Evolutionary conservation across 306 rosid genomes (phyloP), one percentile per base, ranked within the genome.

Genomic region (Lupinus albus): DNA sequence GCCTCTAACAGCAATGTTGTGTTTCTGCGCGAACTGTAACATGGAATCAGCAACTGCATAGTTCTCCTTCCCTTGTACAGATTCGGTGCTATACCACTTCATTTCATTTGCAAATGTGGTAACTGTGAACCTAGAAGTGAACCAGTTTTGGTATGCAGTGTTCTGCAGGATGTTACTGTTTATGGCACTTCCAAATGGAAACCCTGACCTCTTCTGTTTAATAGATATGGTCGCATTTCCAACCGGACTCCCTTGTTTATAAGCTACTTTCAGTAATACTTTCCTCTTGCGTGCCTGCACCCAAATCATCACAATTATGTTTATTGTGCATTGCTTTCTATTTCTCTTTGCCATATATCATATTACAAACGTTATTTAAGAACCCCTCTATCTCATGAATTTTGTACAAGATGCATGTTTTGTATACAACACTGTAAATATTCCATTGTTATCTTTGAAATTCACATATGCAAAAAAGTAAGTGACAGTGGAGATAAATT

Each of bases 81-180:
- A 3, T 56, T 91, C 97, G 0, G 54, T 91, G 73, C 65, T 70
- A 72, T 88, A 83, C 97, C 96, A 91, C 41, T 91, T 91, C 97
- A 91, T 88, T 74, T 88, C 97, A 8, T 91, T 58, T 39, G 30
- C 88, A 45, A 88, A 91, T 15, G 79, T 70, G 8, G 97, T 73
- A 38, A 84, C 85, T 3, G 73, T 74, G 85, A 91, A 91, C 58
- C 88, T 84, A 0, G 88, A 70, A 2, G 71, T 30, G 70, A 88
- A 85, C 97, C 97, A 88, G 10, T 83, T 77, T 11, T 82, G 88
- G 21, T 86, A 88, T 8, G 85, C 84, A 5, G 0, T 0, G 6
- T 83, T 86, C 68, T 61, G 51, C 59, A 91, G 86, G 63, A 91
- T 86, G 82, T 77, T 33, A 11, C 30, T 58, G 71, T 75, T 85